A percentile compares a stretch with the other conserved stretches of the same genome.
phyloP scores from a whole-genome alignment of 2,329 filamentous ascomycete genomes.

The Myrmaecium sp. region DNA sequence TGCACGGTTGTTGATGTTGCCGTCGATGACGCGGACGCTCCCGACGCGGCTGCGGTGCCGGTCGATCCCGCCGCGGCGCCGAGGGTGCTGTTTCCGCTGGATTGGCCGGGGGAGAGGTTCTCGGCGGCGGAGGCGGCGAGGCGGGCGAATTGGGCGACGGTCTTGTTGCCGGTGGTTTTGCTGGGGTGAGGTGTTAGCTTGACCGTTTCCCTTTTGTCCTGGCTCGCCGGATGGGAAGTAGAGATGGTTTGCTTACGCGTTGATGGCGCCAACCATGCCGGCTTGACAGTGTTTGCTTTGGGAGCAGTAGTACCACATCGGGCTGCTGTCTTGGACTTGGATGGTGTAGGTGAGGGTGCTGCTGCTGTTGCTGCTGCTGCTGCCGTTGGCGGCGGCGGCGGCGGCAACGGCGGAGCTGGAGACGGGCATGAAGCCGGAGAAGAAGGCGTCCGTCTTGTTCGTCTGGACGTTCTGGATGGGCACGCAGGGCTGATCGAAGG shows the following conservation, averaged over 20 bases:
- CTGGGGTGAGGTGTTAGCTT: constrained; percentile 10
- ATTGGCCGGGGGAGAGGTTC: constrained; percentile 27
- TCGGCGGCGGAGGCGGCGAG: constrained; percentile 22
- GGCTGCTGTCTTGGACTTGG: constrained; percentile 48
- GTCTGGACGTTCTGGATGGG: constrained; percentile 33
- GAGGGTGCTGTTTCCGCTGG: no score
- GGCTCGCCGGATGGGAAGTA: background rate
- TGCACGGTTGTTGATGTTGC: no score
- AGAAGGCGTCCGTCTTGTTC: constrained; percentile 40
- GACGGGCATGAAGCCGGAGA: constrained; percentile 47
- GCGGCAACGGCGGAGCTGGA: constrained; percentile 12
- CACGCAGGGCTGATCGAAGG: constrained; percentile 52
- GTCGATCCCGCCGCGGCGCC: no score
- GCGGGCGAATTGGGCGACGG: constrained; percentile 15
- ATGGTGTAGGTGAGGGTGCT: constrained; percentile 53
- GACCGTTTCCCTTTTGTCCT: no score
- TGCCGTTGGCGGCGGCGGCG: constrained; percentile 3
- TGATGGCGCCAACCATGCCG: constrained; percentile 64
- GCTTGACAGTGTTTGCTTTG: constrained; percentile 57
- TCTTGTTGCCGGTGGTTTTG: constrained; percentile 18
- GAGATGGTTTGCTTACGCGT: constrained; percentile 38
- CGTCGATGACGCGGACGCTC: no score
- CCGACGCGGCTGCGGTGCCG: no score
- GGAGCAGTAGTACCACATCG: constrained; percentile 67
- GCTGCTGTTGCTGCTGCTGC: constrained; percentile 48